A percentile compares a stretch with the other conserved stretches of the same genome.
These are phyloP conservation scores for Haplosporangium sp. DNA, from an alignment of 371 early-diverging fungal species.

Conservation along the genomic window DNA sequence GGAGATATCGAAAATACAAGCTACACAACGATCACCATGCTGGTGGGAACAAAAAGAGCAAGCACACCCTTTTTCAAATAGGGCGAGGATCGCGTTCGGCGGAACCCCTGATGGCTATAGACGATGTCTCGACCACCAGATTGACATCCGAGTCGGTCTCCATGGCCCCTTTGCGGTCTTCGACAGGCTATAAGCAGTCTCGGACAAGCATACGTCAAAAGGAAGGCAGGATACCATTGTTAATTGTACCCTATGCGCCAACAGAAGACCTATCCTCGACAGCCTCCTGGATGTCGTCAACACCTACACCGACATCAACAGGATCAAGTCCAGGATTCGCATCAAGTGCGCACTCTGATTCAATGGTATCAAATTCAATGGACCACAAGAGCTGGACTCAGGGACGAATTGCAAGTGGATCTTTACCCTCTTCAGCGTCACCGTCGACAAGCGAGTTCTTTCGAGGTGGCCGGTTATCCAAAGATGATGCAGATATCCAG, in stretches of 20 bases:
- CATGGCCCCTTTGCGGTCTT: not conserved
- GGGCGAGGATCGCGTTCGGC: slow-evolving; percentile 1
- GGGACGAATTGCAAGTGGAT: not conserved
- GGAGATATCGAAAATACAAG: not conserved
- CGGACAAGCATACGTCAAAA: not conserved
- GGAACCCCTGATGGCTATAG: slow-evolving; percentile 11
- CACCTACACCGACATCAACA: too few species aligned
- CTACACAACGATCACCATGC: not conserved
- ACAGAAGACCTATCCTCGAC: not conserved
- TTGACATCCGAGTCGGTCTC: not conserved
- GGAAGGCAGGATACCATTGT: slow-evolving; percentile 12
- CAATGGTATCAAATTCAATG: not conserved
- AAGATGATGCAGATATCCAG: slow-evolving; percentile 24
- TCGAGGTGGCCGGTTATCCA: slow-evolving; percentile 19
- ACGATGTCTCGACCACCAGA: not conserved
- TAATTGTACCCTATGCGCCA: slow-evolving; percentile 25
- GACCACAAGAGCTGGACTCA: not conserved
- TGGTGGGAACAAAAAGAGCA: not conserved
- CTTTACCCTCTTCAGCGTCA: not conserved
- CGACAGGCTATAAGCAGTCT: not conserved
- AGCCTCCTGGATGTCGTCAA: not conserved
- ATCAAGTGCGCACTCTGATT: not conserved
- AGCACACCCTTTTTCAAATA: not conserved
- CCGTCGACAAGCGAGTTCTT: not conserved
- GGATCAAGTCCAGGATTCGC: not conserved